Evolutionary conservation across 164 flowering plant species (phyloP), one percentile per base, ranked within the genome.

Genomic region (Taxillus chinensis): DNA sequence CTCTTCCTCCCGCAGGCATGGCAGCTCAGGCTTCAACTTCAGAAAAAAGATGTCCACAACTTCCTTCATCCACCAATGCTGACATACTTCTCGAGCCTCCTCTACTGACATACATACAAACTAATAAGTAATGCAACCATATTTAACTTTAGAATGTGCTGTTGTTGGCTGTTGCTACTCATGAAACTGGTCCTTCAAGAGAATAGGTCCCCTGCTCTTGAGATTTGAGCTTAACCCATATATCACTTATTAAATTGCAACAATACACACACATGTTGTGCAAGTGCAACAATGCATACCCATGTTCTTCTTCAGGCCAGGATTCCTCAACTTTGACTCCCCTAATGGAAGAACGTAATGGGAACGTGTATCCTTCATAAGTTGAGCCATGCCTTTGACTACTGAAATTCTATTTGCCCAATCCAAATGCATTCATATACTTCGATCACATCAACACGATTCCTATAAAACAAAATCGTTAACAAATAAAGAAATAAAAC

Each of bases 231-330:
- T 27, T 27, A 27, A 27, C 27, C 27, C 27, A 27, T 27, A 27
- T 27, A 27, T 27, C 27, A 27, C 27, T 27, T 0, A 27, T 27
- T 27, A 27, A 27, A 27, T 27, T 27, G 27, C 27, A 27, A 27
- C 2, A 27, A 27, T 27, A 27, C 27, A 27, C n/a, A n/a, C 27
- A 27, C 27, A 27, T 27, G 27, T 27, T 27, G 27, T 27, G 27
- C 27, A 0, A 0, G 27, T 27, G 2, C 27, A 27, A 27, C 27
- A 27, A 27, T 27, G 57, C 86, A 3, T 78, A 90, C 97, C 97
- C 97, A 91, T 62, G 64, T 41, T 70, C 97, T 55, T 77, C 73
- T 64, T 89, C 97, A 0, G 96, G 96, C 96, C 96, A 91, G 2
- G 67, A 67, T 13, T 86, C 92, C 66, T 85, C 80, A 66, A 89